Conservation (phyloP, 78 protist species). For the Trichosphaerium sp. region DNA sequence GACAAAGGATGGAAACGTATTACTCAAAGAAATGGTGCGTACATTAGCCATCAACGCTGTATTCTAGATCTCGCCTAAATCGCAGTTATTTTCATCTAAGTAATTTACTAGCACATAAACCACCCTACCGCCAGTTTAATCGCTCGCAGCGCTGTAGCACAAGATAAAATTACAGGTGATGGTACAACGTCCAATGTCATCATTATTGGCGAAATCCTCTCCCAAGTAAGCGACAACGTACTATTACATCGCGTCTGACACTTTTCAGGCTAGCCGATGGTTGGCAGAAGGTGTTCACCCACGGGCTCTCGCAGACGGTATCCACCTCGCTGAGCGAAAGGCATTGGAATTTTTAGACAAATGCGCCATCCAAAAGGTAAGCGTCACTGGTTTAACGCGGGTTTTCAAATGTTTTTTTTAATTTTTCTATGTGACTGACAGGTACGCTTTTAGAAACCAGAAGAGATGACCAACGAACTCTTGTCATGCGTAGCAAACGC, state of each 20-base stretch:
- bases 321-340: conserved; percentile 78
- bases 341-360: conserved; percentile 59
- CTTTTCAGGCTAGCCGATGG: conserved; percentile 40
- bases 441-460: no score
- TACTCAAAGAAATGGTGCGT: conserved; percentile 90
- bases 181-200: conserved; percentile 97
- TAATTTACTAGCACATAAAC: conserved; percentile 92
- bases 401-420: no score
- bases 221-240: conserved; percentile 20
- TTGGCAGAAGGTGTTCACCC: conserved; percentile 97
- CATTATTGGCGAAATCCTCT: conserved; percentile 92
- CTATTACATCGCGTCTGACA: neutral
- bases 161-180: conserved; percentile 98
- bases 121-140: conserved; percentile 98
- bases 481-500: conserved; percentile 83
- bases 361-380: no score
- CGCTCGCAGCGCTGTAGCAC: conserved; percentile 98
- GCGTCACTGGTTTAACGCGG: no score
- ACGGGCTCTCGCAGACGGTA: conserved; percentile 86
- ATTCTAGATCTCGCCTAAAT: neutral
- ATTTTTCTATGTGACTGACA: no score
- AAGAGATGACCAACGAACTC: no score
- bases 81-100: neutral
- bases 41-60: neutral
- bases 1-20: conserved; percentile 98